phyloP scores from a whole-genome alignment of 352 stramenopile species.

The Phytophthora podocarpi region DNA sequence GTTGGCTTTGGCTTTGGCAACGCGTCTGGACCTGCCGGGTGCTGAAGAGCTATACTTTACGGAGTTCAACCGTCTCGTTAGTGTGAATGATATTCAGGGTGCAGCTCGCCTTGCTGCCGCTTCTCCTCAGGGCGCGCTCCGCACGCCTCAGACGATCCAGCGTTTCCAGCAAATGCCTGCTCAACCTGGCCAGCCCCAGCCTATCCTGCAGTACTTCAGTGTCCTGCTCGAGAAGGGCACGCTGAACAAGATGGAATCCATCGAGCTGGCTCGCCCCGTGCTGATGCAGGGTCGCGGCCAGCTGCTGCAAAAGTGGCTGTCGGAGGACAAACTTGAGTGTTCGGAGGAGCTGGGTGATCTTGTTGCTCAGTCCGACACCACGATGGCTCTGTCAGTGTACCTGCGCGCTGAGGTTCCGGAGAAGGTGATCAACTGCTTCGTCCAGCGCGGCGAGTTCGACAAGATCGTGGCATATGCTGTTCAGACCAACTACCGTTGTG shows the following conservation, averaged over 20 bases:
- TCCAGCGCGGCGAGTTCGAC: constrained; percentile 98
- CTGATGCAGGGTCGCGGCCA: constrained; percentile 97
- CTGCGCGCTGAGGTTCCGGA: constrained; percentile 96
- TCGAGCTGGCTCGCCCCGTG: constrained; percentile 98
- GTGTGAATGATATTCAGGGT: constrained; percentile 84
- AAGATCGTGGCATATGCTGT: constrained; percentile 97
- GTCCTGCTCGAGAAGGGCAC: constrained; percentile 98
- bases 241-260: constrained; percentile 99
- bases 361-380: constrained; percentile 95
- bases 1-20: constrained; percentile 96
- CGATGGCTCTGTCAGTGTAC: constrained; percentile 99
- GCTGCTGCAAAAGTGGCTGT: constrained; percentile 99
- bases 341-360: constrained; percentile 98
- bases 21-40: constrained; percentile 96
- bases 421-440: constrained; percentile 99
- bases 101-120: constrained; percentile 91
- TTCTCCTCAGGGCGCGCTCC: constrained; percentile 90
- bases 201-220: constrained; percentile 99
- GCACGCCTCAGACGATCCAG: constrained; percentile 98
- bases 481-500: constrained; percentile 98
- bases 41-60: constrained; percentile 98
- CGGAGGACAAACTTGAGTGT: constrained; percentile 99
- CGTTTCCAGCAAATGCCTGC: constrained; percentile 98
- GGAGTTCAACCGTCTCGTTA: constrained; percentile 97
- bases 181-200: constrained; percentile 95